These are phyloP conservation scores for Triticum monococcum DNA, from an alignment of 176 grass and related monocot genomes.

Conservation along the genomic window DNA sequence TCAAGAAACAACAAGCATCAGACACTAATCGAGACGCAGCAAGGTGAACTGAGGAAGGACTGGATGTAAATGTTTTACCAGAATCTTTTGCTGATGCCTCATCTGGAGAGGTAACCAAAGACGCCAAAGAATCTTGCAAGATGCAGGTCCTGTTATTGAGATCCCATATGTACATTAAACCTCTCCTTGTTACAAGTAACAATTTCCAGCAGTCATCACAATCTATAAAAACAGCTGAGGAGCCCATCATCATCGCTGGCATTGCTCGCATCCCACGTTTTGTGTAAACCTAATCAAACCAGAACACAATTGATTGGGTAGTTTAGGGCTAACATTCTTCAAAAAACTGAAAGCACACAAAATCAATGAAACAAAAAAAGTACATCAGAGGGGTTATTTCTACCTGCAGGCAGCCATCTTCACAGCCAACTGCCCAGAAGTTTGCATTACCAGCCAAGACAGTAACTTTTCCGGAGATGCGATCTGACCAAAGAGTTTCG, in stretches of 20 bases:
- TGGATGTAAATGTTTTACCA: conserved; percentile 52
- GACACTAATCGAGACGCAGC: conserved; percentile 10
- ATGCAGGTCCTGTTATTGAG: conserved; percentile 71
- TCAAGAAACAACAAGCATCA: background rate
- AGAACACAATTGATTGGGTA: background rate
- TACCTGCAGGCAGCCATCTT: conserved; percentile 96
- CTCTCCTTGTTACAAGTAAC: conserved; percentile 84
- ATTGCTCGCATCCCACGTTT: conserved; percentile 78
- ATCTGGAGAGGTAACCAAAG: conserved; percentile 60
- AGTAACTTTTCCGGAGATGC: conserved; percentile 82
- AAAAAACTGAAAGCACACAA: conserved; percentile 5
- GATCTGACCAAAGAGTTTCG: conserved; percentile 84
- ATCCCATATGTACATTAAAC: conserved; percentile 87
- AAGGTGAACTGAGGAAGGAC: background rate
- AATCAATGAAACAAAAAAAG: background rate
- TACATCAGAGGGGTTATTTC: background rate
- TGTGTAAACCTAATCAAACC: conserved; percentile 82
- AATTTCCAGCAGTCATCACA: conserved; percentile 80
- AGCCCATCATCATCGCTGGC: conserved; percentile 91
- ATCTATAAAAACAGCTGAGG: conserved; percentile 84
- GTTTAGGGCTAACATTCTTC: background rate
- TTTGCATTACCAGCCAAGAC: conserved; percentile 92
- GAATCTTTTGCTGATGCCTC: conserved; percentile 63
- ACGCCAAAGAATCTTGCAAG: conserved; percentile 77
- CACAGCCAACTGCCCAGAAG: conserved; percentile 92